A percentile compares a stretch with the other conserved stretches of the same genome.
These are phyloP conservation scores for Flammula alnicola DNA, from an alignment of 1,284 basidiomycete species.

Conservation along the genomic window DNA sequence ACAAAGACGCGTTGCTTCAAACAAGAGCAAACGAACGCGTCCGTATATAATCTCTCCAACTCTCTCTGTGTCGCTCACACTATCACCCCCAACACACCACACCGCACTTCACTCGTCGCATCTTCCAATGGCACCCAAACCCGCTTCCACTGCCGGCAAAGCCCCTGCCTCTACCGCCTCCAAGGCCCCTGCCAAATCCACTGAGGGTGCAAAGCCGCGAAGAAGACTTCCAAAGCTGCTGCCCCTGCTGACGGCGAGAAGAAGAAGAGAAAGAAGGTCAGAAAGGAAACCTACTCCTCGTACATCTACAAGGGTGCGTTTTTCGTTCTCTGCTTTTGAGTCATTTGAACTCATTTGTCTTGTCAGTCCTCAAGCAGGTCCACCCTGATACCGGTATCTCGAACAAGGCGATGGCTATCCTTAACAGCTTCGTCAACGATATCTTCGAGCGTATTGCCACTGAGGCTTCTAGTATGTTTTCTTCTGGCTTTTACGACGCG, in stretches of 20 bases:
- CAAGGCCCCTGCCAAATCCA: constrained; percentile 79
- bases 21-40: constrained; percentile 46
- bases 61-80: constrained; percentile 17
- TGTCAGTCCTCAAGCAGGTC: constrained; percentile 82
- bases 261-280: constrained; percentile 89
- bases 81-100: constrained; percentile 27
- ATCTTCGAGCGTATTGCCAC: constrained; percentile 94
- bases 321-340: neutral
- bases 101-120: constrained; percentile 20
- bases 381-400: constrained; percentile 97
- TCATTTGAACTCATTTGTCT: constrained; percentile 17
- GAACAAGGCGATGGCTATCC: constrained; percentile 95
- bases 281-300: constrained; percentile 92
- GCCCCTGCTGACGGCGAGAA: constrained; percentile 73
- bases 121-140: constrained; percentile 80
- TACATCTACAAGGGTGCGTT: constrained; percentile 91
- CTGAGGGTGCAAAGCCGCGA: constrained; percentile 77
- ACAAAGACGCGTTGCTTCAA: constrained; percentile 48
- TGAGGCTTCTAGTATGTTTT: constrained; percentile 82
- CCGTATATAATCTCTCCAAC: constrained; percentile 41
- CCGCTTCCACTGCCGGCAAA: constrained; percentile 82
- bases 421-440: constrained; percentile 92
- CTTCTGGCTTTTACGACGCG: constrained; percentile 1
- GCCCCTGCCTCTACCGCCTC: constrained; percentile 79
- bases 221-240: constrained; percentile 78